Evolutionary conservation across 2,329 filamentous ascomycete species (phyloP).

Genomic region (Proliferodiscus dingleyae): DNA sequence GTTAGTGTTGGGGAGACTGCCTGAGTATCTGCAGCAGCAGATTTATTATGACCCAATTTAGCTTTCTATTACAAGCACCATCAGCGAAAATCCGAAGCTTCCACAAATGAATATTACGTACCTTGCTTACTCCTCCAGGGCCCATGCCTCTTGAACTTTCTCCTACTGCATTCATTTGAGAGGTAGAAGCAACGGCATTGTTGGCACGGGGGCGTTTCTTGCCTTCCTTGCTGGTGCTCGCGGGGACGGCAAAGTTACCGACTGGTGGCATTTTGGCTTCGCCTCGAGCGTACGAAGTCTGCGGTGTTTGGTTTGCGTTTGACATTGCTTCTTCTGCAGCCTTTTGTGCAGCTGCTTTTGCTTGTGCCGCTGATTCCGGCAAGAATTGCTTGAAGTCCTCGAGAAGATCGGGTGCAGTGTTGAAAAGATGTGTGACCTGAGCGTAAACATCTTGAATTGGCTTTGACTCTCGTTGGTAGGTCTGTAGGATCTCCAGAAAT

Average conservation of each 20-base stretch:
- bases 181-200: conserved; percentile 34
- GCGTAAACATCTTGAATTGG: conserved; percentile 98
- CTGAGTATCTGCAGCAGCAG: conserved; percentile 26
- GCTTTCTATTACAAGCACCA: conserved; percentile 45
- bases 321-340: conserved; percentile 50
- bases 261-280: conserved; percentile 81
- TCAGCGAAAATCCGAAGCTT: not conserved
- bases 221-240: conserved; percentile 78
- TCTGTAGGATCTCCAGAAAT: conserved; percentile 95
- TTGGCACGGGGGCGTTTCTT: conserved; percentile 68
- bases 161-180: conserved; percentile 22
- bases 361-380: conserved; percentile 77
- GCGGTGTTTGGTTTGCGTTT: conserved; percentile 46
- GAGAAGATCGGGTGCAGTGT: conserved; percentile 84
- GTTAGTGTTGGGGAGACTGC: conserved; percentile 77
- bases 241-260: conserved; percentile 83
- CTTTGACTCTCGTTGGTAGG: conserved; percentile 95
- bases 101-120: conserved; percentile 28
- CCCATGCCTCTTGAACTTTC: conserved; percentile 26
- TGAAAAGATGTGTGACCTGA: conserved; percentile 92
- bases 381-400: conserved; percentile 99
- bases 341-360: conserved; percentile 56
- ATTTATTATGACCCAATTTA: conserved; percentile 65
- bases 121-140: conserved; percentile 43
- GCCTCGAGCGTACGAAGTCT: conserved; percentile 42